Conservation (phyloP, 2,329 filamentous ascomycete genomes). For the Beauveria rudraprayagi region DNA sequence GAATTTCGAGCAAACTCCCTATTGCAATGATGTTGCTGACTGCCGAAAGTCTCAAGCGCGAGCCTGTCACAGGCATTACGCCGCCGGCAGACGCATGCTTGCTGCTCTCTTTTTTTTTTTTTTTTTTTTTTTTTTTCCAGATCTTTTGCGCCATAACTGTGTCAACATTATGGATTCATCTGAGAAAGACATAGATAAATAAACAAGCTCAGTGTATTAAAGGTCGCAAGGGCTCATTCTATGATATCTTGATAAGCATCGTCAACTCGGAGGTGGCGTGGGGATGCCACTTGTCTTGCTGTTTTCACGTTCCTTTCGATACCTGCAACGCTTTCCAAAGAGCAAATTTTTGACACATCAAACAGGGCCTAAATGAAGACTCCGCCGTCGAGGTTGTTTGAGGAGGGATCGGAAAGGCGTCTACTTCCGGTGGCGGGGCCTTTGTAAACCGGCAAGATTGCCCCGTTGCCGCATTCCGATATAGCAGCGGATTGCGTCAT, state of each 20-base stretch:
- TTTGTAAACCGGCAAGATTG: background rate
- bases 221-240: background rate
- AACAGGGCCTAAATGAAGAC: background rate
- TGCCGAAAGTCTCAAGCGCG: background rate
- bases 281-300: background rate
- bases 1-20: background rate
- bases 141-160: background rate
- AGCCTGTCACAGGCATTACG: background rate
- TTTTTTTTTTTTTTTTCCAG: too few species aligned
- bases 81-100: background rate
- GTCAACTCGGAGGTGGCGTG: background rate
- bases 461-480: background rate
- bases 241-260: background rate
- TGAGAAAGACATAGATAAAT: background rate
- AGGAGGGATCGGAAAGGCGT: background rate
- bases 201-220: background rate
- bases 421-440: background rate
- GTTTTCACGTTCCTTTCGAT: background rate
- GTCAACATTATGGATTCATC: background rate
- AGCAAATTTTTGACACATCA: too few species aligned
- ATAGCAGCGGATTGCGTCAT: background rate
- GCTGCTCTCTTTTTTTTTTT: background rate
- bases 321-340: background rate
- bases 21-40: background rate
- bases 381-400: background rate